Evolutionary conservation across 352 stramenopile species (phyloP).

Genomic region (Globisporangium nodosum): DNA sequence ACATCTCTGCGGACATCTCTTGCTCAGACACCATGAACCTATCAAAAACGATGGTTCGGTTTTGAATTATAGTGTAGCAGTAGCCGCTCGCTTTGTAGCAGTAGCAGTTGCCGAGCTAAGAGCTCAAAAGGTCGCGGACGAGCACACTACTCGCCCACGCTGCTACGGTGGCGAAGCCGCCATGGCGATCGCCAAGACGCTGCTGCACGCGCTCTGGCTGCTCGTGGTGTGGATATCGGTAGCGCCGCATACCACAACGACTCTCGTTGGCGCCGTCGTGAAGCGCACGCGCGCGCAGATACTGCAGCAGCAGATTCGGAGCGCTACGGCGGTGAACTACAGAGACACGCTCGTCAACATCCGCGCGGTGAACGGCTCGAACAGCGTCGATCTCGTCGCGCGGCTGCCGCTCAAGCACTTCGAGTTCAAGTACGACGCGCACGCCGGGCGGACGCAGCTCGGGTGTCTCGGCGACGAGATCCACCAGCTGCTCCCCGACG

Average conservation of each 20-base stretch:
- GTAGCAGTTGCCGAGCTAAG: too few species aligned
- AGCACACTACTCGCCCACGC: too few species aligned
- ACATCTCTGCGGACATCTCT: too few species aligned
- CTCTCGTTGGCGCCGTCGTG: slow-evolving; percentile 1
- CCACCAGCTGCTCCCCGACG: slow-evolving; percentile 52
- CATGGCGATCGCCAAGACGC: too few species aligned
- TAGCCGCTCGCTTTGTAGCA: too few species aligned
- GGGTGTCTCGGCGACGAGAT: slow-evolving; percentile 64
- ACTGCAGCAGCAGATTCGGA: slow-evolving; percentile 7
- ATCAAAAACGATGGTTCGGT: too few species aligned
- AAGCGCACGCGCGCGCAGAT: slow-evolving; percentile 13
- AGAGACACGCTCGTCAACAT: slow-evolving; percentile 43
- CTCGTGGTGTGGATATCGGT: background rate
- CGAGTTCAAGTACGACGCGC: slow-evolving; percentile 79
- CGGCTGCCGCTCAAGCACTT: slow-evolving; percentile 55
- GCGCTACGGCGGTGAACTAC: slow-evolving; percentile 22
- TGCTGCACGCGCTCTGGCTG: background rate
- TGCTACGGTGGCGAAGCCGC: too few species aligned
- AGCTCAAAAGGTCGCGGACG: too few species aligned
- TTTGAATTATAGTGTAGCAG: too few species aligned
- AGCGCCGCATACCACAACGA: background rate
- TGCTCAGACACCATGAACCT: too few species aligned
- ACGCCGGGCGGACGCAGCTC: slow-evolving; percentile 60
- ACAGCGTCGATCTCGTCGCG: slow-evolving; percentile 41
- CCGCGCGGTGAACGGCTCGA: slow-evolving; percentile 31